Base-by-base conservation (phyloP, 1,284 basidiomycete genomes). In the Trichosporon asahii region DNA sequence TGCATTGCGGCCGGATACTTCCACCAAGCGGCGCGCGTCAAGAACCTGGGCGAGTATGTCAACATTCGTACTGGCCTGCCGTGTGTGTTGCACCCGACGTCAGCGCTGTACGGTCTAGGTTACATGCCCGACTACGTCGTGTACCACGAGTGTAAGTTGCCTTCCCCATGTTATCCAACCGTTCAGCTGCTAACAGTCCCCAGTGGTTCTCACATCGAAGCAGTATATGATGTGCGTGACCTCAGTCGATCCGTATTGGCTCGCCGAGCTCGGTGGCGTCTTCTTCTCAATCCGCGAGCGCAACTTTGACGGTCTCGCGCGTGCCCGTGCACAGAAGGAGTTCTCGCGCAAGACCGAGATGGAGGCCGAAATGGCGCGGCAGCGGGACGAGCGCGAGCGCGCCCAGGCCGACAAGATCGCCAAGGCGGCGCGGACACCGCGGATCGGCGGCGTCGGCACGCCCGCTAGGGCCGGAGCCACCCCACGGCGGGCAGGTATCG, bases 1-100 rank as follows among this genome's bases (percentile, higher is more conserved):
- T 95, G 95, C 25, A 98, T 99, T 77, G 91, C 94, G 61, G 93
- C 95, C 15, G 97, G 96, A 27, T 99, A 98, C 85, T 99, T 99
- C 88, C 97, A 99, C 83, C 97, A 99, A 84, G 95, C 97, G 0
- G 96, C 96, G 9, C 87, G 94, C 74, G 95, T 97, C 53, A 99
- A 98, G 85, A 96, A 96, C 80, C 97, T 99, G 72, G 97, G 96
- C 73, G 97, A 99, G 84, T 99, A 98, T 82, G 93, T 96, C 72
- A 98, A 99, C 82, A 93, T 96, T 76, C 88, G 97, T 57, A 95
- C 96, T n/a, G 97, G 95, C 40, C 84, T 88, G 72, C 82, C 83
- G 0, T 84, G 83, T 78, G 79, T 84, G 5, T 85, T 99, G 61
- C 97, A 99, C 81, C 97, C 97, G 0, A 99, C 97, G 0, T 95